Percentiles rank a stretch among this genome's conserved stretches.
phyloP scores from a whole-genome alignment of 2,329 filamentous ascomycete species.

The Colletotrichum sp. region DNA sequence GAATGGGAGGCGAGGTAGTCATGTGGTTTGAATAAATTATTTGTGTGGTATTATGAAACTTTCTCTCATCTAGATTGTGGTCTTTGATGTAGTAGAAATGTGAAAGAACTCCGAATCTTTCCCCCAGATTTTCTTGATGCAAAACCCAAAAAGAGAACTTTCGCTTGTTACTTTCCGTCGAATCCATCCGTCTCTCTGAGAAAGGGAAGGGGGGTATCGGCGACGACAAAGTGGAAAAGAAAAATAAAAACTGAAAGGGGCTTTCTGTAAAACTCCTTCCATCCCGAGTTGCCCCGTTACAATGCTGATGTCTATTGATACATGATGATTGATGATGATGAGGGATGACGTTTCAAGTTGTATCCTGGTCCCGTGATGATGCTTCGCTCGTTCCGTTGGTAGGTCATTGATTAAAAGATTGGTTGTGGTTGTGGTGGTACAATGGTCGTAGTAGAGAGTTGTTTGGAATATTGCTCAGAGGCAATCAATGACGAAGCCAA shows the following conservation, averaged over 20 bases:
- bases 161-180: conserved; percentile 19
- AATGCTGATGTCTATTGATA: conserved; percentile 12
- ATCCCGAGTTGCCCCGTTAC: background rate
- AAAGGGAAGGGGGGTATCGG: conserved; percentile 23
- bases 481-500: conserved; percentile 14
- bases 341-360: conserved; percentile 1
- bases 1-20: background rate
- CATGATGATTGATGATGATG: background rate
- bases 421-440: background rate
- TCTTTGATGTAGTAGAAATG: background rate
- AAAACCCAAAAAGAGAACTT: background rate
- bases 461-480: background rate
- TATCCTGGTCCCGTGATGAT: conserved; percentile 15
- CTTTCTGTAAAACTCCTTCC: background rate
- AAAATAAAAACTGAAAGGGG: background rate
- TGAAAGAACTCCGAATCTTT: background rate
- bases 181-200: conserved; percentile 20
- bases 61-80: background rate
- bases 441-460: background rate
- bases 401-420: conserved; percentile 20
- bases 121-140: background rate
- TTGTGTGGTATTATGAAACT: conserved; percentile 6
- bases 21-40: background rate
- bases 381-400: conserved; percentile 16
- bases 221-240: conserved; percentile 19